Conservation (phyloP, 176 grass and related monocot species). For the Triticum aestivum region IWGSC_CS_RefSeq_v2.1 NC_057809.1:244720889-244721388, state of each 20-base stretch:
- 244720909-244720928: background rate
- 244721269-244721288: background rate
- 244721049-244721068: background rate
- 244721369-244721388: conserved; percentile 7
- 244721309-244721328: background rate
- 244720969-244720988: background rate
- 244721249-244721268: conserved; percentile 16
- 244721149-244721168: conserved; percentile 71
- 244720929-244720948: conserved; percentile 25
- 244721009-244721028: background rate
- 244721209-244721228: conserved; percentile 92
- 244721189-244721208: conserved; percentile 70
- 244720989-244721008: background rate
- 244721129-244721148: conserved; percentile 31
- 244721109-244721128: background rate
- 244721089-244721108: background rate
- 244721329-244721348: background rate
- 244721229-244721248: conserved; percentile 45
- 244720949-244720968: background rate
- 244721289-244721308: background rate
- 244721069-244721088: background rate
- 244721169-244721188: conserved; percentile 74
- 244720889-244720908: background rate
- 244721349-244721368: background rate
- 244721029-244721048: background rate